Base-by-base conservation (phyloP, 202 grass and related monocot genomes). In the Bolboschoenoplectus hybrid region DNA sequence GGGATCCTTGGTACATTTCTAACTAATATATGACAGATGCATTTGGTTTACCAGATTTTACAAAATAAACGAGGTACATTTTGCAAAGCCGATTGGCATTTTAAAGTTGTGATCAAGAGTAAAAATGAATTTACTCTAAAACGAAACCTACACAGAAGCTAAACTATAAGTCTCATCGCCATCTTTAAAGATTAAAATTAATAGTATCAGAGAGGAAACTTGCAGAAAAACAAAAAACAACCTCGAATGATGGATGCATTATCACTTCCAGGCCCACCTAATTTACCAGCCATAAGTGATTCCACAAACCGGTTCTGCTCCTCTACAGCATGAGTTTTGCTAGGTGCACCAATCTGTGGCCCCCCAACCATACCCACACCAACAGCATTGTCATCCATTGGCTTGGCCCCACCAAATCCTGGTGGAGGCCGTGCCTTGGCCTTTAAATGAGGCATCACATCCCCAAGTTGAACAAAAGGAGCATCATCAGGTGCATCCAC, bases 391-490 rank as follows among this genome's bases (percentile, higher is more conserved):
- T 82, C 67, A 74, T 97, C 94, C 82, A 81, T 89, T 2, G 84
- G 65, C 55, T 91, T 91, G 87, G 88, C 60, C 77, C 85, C 82
- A 62, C 82, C 81, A 85, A 97, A 97, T 38, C 97, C 97, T 90
- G 97, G 97, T 58, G 97, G 97, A 85, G 97, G 91, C 65, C 88
- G 87, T 71, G 86, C 93, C 85, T 92, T 99, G 82, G 94, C 86
- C 90, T 91, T 81, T 81, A 99, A 68, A 76, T 99, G 93, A 34
- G 97, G 97, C 97, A 99, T 99, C 88, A 93, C 90, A 90, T 99
- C 97, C 62, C 97, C 97, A 85, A 99, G 93, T 74, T 90, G 83
- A 80, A 90, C 89, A 87, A 99, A 97, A 90, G 93, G 97, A 52
- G 87, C 58, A 89, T 99, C 92, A 80, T 83, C 80, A 12, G 89